Evolutionary conservation across 2,329 filamentous ascomycete genomes (phyloP), one percentile per base, ranked within the genome.

Genomic region (Penicillium italicum): DNA sequence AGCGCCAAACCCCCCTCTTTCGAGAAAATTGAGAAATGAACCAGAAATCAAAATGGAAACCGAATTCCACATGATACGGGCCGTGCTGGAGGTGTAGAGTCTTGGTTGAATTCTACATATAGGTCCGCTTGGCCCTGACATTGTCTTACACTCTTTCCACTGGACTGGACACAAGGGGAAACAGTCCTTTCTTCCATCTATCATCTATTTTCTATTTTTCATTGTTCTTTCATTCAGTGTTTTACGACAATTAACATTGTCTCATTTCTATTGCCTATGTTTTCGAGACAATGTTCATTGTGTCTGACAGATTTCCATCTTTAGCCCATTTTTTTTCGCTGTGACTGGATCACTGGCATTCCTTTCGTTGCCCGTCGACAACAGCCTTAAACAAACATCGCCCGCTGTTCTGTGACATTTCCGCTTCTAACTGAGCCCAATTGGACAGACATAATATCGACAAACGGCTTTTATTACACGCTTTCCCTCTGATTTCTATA

Each of bases 341-440:
- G 65, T 68, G 65, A 65, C 65, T 53, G 63, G 59, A 37, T 67
- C 64, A 66, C 63, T 48, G 59, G 60, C 66, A 69, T 69, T 69
- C 67, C 61, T 62, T 63, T 66, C 61, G 66, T 69, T 69, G 63
- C 64, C 65, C 43, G 34, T 48, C 59, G 51, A 64, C 61, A 55
- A 50, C 31, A 54, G 55, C 42, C 46, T 51, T 54, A 51, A 44
- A 36, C 28, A 61, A 51, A 42, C 53, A 62, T 61, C 46, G 20
- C 26, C 34, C 26, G 43, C 44, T 45, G 38, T 37, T 55, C 38
- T 56, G 38, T 47, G 51, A 28, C 45, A 58, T 59, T 63, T 62
- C 46, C 51, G 44, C 33, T 56, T 33, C 28, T 37, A 50, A 26
- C 37, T 46, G 48, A 48, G 26, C 30, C 18, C 52, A 40, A 50